These are phyloP conservation scores for Ceratobasidium theobromae DNA, from an alignment of 1,284 basidiomycete species.

Conservation along the genomic window DNA sequence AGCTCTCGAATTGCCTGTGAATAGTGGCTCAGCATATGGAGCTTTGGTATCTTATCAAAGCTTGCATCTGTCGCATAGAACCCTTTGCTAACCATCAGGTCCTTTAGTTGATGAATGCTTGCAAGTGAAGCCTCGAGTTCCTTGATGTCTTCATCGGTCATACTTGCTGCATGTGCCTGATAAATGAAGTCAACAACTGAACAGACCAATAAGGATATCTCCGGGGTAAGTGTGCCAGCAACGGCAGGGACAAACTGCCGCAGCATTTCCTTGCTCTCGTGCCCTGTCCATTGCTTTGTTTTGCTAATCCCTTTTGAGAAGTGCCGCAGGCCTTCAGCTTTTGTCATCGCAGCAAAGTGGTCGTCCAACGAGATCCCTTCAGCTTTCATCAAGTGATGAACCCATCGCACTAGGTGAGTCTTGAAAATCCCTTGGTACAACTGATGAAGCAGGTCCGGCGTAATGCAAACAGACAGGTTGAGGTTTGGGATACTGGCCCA, in stretches of 20 bases:
- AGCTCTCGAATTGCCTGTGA: conserved; percentile 1
- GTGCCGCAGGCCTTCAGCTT: background rate
- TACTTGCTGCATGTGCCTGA: background rate
- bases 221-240: background rate
- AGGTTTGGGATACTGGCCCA: conserved; percentile 23
- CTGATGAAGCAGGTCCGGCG: conserved; percentile 31
- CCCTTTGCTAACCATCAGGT: background rate
- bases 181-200: conserved; percentile 1
- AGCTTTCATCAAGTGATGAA: background rate
- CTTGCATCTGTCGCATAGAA: background rate
- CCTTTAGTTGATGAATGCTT: background rate
- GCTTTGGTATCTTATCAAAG: conserved; percentile 22
- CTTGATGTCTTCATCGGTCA: background rate
- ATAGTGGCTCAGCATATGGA: conserved; percentile 32
- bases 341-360: conserved; percentile 2
- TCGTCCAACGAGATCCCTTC: background rate
- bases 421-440: conserved; percentile 11
- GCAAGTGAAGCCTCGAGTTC: background rate
- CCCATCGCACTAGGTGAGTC: conserved; percentile 1
- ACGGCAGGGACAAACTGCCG: conserved; percentile 1
- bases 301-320: conserved; percentile 2
- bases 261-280: conserved; percentile 2
- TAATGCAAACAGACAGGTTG: conserved; percentile 26
- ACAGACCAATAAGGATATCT: background rate
- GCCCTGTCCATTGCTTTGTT: conserved; percentile 11